Evolutionary conservation across 2,329 filamentous ascomycete species (phyloP).

Genomic region (Blastomyces parvus): DNA sequence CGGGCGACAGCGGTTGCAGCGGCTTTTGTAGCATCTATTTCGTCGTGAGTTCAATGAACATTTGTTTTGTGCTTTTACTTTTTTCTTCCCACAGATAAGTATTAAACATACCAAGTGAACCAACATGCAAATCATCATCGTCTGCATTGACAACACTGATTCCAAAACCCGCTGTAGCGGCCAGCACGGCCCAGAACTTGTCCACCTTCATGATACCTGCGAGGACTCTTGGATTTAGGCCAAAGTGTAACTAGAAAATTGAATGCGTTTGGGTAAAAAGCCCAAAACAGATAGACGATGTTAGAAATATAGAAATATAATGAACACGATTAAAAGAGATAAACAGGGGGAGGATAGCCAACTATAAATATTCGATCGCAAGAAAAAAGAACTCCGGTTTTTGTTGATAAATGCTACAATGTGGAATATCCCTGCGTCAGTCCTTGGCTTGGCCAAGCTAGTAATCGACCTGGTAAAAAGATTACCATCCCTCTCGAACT

Average conservation of each 20-base stretch:
- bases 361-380: no score
- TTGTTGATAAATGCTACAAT: no score
- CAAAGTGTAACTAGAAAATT: neutral
- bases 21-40: conserved; percentile 38
- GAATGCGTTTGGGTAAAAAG: neutral
- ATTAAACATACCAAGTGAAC: neutral
- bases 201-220: neutral
- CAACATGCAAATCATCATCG: neutral
- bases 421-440: no score
- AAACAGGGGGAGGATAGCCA: no score
- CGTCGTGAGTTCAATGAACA: neutral
- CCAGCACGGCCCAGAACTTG: neutral
- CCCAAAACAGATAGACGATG: no score
- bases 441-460: no score
- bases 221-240: neutral
- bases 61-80: neutral
- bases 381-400: no score
- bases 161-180: neutral
- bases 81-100: no score
- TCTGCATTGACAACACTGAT: neutral
- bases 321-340: no score
- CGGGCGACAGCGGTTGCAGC: conserved; percentile 38
- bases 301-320: no score
- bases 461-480: no score
- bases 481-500: no score